These are phyloP conservation scores for Lachnellula cervina DNA, from an alignment of 2,329 filamentous ascomycete species.

Conservation along the genomic window DNA sequence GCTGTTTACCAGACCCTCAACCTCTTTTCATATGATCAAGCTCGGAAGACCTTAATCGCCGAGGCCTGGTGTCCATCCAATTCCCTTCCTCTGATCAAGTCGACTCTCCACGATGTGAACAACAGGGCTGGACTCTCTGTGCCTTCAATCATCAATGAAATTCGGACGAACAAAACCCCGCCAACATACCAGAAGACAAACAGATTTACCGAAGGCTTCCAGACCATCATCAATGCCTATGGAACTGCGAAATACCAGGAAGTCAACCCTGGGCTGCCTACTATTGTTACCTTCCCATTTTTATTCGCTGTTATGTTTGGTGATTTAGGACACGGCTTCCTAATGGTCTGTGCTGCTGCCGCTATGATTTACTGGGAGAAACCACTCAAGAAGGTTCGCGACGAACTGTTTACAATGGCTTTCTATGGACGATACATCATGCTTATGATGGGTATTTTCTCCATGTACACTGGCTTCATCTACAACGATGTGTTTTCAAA, in stretches of 20 bases:
- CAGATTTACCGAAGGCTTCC: slow-evolving; percentile 96
- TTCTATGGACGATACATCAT: slow-evolving; percentile 99
- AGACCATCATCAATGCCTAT: slow-evolving; percentile 98
- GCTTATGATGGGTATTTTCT: slow-evolving; percentile 96
- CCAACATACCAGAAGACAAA: slow-evolving; percentile 98
- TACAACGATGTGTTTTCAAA: slow-evolving; percentile 98
- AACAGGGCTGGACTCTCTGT: slow-evolving; percentile 94
- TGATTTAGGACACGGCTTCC: slow-evolving; percentile 87
- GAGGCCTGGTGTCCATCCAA: slow-evolving; percentile 97
- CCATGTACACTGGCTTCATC: slow-evolving; percentile 92
- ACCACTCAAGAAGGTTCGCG: slow-evolving; percentile 81
- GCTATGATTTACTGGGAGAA: slow-evolving; percentile 98
- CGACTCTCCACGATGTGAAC: slow-evolving; percentile 92
- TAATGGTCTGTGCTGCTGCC: slow-evolving; percentile 77
- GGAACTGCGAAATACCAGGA: slow-evolving; percentile 96
- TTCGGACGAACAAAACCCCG: slow-evolving; percentile 93
- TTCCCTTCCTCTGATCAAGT: slow-evolving; percentile 81
- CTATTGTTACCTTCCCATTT: slow-evolving; percentile 98
- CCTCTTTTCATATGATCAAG: slow-evolving; percentile 92
- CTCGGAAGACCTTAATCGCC: slow-evolving; percentile 91
- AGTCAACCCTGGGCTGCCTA: slow-evolving; percentile 91
- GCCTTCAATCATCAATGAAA: slow-evolving; percentile 97
- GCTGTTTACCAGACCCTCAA: slow-evolving; percentile 94
- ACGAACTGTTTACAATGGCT: slow-evolving; percentile 96
- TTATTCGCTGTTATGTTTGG: slow-evolving; percentile 99